Percentiles rank a stretch among this genome's conserved stretches.
These are phyloP conservation scores for Populus deltoides DNA, from an alignment of 345 rosid species.

Conservation along the genomic window DNA sequence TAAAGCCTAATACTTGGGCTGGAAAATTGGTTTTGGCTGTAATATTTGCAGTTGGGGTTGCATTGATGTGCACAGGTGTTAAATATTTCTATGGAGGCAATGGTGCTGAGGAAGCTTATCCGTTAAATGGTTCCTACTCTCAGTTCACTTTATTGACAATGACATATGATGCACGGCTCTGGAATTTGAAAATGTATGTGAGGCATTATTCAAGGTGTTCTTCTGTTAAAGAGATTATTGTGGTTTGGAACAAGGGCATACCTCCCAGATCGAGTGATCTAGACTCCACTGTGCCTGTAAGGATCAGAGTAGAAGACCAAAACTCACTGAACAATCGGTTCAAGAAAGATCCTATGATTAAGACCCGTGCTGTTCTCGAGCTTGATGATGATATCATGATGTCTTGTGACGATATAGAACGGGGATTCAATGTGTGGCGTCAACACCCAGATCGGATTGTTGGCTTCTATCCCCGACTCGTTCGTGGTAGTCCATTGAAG, in stretches of 20 bases:
- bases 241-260: constrained; percentile 93
- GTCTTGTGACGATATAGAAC: constrained; percentile 75
- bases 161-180: constrained; percentile 95
- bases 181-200: constrained; percentile 93
- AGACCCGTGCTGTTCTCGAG: constrained; percentile 80
- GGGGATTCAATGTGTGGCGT: constrained; percentile 88
- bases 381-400: constrained; percentile 98
- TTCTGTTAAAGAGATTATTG: constrained; percentile 85
- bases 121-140: constrained; percentile 62
- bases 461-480: constrained; percentile 84
- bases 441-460: constrained; percentile 78
- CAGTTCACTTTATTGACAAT: constrained; percentile 87
- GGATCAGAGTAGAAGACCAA: constrained; percentile 65
- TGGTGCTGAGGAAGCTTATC: constrained; percentile 72
- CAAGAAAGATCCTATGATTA: constrained; percentile 61
- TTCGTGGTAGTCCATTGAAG: constrained; percentile 48
- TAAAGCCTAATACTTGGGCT: constrained; percentile 43
- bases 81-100: constrained; percentile 70
- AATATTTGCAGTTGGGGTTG: constrained; percentile 47
- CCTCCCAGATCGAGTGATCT: constrained; percentile 64
- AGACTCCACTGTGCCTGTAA: constrained; percentile 81
- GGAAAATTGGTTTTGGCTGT: constrained; percentile 56
- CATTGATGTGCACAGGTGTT: constrained; percentile 51
- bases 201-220: constrained; percentile 92
- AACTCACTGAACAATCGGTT: constrained; percentile 90